phyloP scores from a whole-genome alignment of 495 filamentous ascomycete species.

The Emericellopsis terricola region DNA sequence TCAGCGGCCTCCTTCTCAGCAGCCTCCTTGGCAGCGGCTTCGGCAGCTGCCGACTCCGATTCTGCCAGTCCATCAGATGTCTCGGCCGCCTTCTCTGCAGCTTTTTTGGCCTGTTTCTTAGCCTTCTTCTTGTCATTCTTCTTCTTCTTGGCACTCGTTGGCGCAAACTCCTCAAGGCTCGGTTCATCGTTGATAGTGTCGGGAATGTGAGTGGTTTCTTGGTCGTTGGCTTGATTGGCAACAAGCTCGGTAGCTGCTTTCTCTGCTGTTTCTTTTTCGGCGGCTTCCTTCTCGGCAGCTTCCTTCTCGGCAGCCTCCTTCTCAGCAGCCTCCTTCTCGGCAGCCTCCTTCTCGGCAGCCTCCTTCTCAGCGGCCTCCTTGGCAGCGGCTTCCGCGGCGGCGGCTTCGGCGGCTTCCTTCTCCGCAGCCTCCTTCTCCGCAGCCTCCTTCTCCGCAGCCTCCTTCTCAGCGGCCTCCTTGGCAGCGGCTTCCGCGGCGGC shows the following conservation, averaged over 20 bases:
- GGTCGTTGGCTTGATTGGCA: background rate
- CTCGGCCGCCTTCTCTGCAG: background rate
- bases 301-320: too few relatives aligned
- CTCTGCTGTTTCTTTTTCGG: background rate
- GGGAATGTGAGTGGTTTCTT: background rate
- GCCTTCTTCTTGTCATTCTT: background rate
- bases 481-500: too few relatives aligned
- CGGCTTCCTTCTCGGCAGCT: too few relatives aligned
- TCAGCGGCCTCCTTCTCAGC: too few relatives aligned
- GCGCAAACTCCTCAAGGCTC: background rate
- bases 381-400: background rate
- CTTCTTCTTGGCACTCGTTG: background rate
- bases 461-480: conserved; percentile 2
- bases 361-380: background rate
- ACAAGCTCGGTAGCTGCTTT: background rate
- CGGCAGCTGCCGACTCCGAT: too few relatives aligned
- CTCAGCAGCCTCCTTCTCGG: too few relatives aligned
- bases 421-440: conserved; percentile 1
- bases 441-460: background rate
- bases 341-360: background rate
- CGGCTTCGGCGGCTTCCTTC: background rate
- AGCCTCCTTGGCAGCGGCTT: too few relatives aligned
- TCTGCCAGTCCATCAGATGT: too few relatives aligned
- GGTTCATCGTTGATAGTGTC: background rate
- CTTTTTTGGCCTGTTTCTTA: background rate